These are phyloP conservation scores for Arthrinium puccinioides DNA, from an alignment of 2,329 filamentous ascomycete species.

Conservation along the genomic window DNA sequence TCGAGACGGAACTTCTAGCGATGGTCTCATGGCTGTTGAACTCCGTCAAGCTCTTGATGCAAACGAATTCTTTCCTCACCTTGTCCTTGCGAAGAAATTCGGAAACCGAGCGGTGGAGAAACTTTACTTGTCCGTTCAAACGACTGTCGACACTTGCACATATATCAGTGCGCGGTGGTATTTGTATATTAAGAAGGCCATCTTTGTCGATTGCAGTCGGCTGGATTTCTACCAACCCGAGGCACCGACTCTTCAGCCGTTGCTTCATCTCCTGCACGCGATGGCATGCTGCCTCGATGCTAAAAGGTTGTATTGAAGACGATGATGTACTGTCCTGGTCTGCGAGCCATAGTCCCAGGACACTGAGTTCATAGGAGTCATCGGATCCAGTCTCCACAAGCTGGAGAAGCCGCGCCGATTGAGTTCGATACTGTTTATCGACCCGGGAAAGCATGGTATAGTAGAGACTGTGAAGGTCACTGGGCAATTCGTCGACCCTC, in stretches of 20 bases:
- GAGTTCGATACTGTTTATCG: slow-evolving; percentile 2
- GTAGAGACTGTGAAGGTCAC: slow-evolving; percentile 13
- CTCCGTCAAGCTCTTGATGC: not conserved
- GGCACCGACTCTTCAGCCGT: slow-evolving; percentile 11
- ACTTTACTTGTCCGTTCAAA: not conserved
- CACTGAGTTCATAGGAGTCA: not conserved
- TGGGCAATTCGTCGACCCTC: slow-evolving; percentile 10
- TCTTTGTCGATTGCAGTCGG: not conserved
- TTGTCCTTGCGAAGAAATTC: not conserved
- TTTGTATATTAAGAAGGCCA: no score
- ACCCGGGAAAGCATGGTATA: slow-evolving; percentile 9
- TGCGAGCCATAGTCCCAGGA: slow-evolving; percentile 12
- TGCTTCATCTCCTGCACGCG: slow-evolving; percentile 9
- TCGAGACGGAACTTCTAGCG: not conserved
- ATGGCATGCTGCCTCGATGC: slow-evolving; percentile 6
- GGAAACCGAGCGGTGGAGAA: not conserved
- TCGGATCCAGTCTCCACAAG: not conserved
- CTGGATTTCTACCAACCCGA: slow-evolving; percentile 10
- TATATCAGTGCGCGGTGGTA: not conserved
- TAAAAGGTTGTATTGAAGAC: slow-evolving; percentile 4
- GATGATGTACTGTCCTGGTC: no score
- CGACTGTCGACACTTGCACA: not conserved
- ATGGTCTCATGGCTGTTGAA: not conserved
- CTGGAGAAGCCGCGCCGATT: not conserved
- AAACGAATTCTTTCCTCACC: not conserved